phyloP scores from a whole-genome alignment of 2,329 filamentous ascomycete genomes.

The Chrysosporium queenslandicum region DNA sequence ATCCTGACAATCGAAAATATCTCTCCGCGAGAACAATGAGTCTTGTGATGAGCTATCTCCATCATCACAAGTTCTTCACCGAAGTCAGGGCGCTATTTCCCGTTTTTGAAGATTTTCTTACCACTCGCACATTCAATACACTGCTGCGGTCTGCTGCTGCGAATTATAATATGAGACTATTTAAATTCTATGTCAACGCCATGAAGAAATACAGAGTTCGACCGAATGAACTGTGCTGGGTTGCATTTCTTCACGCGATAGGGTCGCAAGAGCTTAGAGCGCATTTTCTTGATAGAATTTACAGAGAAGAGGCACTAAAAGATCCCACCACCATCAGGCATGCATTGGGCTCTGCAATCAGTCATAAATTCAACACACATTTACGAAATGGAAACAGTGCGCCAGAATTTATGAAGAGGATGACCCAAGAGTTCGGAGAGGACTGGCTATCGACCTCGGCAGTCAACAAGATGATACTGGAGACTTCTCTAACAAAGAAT shows the following conservation, averaged over 20 bases:
- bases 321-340: neutral
- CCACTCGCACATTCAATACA: conserved; percentile 38
- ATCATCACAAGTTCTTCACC: conserved; percentile 25
- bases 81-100: conserved; percentile 29
- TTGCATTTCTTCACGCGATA: conserved; percentile 28
- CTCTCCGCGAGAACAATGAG: conserved; percentile 38
- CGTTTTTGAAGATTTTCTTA: conserved; percentile 28
- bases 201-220: conserved; percentile 33
- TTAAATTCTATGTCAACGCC: conserved; percentile 29
- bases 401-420: conserved; percentile 30
- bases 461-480: conserved; percentile 32
- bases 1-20: conserved; percentile 23
- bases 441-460: conserved; percentile 31
- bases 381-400: conserved; percentile 28
- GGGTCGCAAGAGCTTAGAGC: neutral
- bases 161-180: conserved; percentile 31
- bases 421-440: conserved; percentile 29
- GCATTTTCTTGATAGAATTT: conserved; percentile 3
- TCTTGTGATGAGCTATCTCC: conserved; percentile 31
- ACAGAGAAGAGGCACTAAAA: neutral
- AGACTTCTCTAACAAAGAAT: conserved; percentile 23
- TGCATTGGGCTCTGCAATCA: conserved; percentile 23
- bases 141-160: conserved; percentile 33
- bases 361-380: conserved; percentile 26
- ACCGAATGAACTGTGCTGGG: conserved; percentile 37